Evolutionary conservation across 805 yeast genomes (phyloP), one percentile per base, ranked within the genome.

Genomic region (Sugiyamaella valdiviana): DNA sequence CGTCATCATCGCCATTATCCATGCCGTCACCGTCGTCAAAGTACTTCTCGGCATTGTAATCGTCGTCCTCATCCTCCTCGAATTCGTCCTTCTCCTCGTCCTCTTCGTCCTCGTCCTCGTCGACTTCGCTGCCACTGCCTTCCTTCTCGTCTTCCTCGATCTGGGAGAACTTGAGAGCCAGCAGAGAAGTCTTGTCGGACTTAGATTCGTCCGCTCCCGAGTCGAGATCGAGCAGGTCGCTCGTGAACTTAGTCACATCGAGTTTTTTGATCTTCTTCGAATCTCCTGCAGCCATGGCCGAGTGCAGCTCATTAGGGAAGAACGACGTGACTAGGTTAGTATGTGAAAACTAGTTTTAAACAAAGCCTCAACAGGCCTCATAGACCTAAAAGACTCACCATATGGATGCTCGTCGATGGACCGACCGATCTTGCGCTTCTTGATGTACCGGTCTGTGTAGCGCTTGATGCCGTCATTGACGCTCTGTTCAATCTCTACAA

Each of bases 381-480:
- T 9, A 14, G 9, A 26, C 12, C 14, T 14, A 9, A 26, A 7
- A 4, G 9, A 26, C 32, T 6, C 6, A 37, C 40, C 75, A 62
- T 82, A 86, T 1, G 95, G 95, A 66, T 85, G 89, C 46, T 84
- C 89, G 52, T 81, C 83, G 6, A 83, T 76, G 1, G 90, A 80
- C 45, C 82, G 75, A 1, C 88, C 87, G 14, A 82, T 76, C 58
- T 77, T 79, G 48, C 85, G 76, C 57, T 79, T 80, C 62, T 83
- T 83, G 54, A 82, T 70, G 65, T 85, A 90, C 62, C 73, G 74
- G 64, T 90, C 97, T 2, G 95, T 80, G 62, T 87, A 87, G 58
- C 97, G 74, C 61, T 82, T 78, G 39, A 90, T 76, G 1, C 91
- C 89, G 62, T 86, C 95, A 47, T 73, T 45, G 2, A 49, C 29